Conservation (phyloP, 139 green algal species). For the Asterochloris sp. region DNA sequence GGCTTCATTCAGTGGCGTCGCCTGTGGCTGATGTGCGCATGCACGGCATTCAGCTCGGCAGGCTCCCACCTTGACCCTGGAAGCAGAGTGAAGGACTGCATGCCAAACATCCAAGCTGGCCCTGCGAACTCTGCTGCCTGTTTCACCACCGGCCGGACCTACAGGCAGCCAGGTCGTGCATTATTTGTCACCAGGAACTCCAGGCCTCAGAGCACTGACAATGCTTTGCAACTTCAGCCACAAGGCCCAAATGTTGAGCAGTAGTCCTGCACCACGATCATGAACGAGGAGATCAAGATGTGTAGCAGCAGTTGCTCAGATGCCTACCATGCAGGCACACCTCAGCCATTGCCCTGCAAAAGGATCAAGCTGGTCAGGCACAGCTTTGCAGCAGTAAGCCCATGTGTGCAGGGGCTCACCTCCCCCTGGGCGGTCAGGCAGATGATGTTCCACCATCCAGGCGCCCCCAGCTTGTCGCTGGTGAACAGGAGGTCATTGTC, state of each 20-base stretch:
- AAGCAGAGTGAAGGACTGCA: slow-evolving; percentile 37
- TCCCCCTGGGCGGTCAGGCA: slow-evolving; percentile 13
- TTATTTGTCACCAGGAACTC: too few relatives aligned
- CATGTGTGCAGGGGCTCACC: slow-evolving; percentile 8
- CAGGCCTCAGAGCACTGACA: too few relatives aligned
- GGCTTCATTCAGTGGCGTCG: too few relatives aligned
- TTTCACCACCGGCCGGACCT: slow-evolving; percentile 34
- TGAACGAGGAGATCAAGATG: too few relatives aligned
- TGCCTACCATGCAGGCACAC: not conserved
- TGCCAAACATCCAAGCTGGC: slow-evolving; percentile 63
- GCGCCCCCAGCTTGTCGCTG: slow-evolving; percentile 31
- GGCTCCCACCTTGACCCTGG: slow-evolving; percentile 19
- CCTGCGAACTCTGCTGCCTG: slow-evolving; percentile 54
- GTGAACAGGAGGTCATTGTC: slow-evolving; percentile 54
- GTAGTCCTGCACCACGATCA: not conserved
- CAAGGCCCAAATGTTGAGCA: not conserved
- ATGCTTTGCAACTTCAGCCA: not conserved
- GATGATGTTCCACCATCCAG: slow-evolving; percentile 66
- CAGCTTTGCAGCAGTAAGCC: not conserved
- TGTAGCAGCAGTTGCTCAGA: too few relatives aligned
- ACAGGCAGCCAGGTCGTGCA: not conserved
- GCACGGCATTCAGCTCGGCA: too few relatives aligned
- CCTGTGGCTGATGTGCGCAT: too few relatives aligned
- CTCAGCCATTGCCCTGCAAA: not conserved
- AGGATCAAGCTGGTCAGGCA: not conserved